These are phyloP conservation scores for Pseudogymnoascus destructans DNA, from an alignment of 2,329 filamentous ascomycete species.

Conservation along the genomic window DNA sequence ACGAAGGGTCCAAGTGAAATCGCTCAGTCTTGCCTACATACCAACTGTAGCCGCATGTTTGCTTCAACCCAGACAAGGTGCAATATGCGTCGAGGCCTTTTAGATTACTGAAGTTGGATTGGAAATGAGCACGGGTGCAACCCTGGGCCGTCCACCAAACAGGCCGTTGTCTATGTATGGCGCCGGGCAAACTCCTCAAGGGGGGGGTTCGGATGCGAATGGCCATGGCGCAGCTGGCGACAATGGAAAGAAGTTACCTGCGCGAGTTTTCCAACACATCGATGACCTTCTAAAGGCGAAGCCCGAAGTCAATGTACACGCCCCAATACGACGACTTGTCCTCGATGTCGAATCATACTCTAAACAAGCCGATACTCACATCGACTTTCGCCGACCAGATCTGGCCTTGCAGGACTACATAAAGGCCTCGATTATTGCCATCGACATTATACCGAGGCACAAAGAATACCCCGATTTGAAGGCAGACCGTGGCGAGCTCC, in stretches of 20 bases:
- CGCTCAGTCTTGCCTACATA: background rate
- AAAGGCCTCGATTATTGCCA: constrained; percentile 63
- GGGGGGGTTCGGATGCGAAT: background rate
- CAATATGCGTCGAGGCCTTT: background rate
- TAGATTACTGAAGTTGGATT: background rate
- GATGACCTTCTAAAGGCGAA: constrained; percentile 30
- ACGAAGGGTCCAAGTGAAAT: constrained; percentile 6
- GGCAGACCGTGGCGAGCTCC: constrained; percentile 36
- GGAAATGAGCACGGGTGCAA: constrained; percentile 9
- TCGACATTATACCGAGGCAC: constrained; percentile 64
- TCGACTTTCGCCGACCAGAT: constrained; percentile 55
- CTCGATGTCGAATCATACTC: constrained; percentile 40
- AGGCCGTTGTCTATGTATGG: constrained; percentile 9
- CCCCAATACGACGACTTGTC: constrained; percentile 41
- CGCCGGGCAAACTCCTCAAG: background rate
- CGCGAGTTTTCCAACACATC: constrained; percentile 29
- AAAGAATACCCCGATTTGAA: constrained; percentile 57
- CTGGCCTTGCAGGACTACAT: constrained; percentile 75
- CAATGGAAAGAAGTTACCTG: constrained; percentile 14
- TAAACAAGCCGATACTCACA: constrained; percentile 46
- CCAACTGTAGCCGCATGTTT: background rate
- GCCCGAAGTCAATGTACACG: constrained; percentile 23
- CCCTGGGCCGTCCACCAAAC: background rate
- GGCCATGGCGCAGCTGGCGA: constrained; percentile 8
- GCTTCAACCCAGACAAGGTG: constrained; percentile 2